Conservation (phyloP, 2,329 filamentous ascomycete genomes). For the Fusarium drepaniforme region DNA sequence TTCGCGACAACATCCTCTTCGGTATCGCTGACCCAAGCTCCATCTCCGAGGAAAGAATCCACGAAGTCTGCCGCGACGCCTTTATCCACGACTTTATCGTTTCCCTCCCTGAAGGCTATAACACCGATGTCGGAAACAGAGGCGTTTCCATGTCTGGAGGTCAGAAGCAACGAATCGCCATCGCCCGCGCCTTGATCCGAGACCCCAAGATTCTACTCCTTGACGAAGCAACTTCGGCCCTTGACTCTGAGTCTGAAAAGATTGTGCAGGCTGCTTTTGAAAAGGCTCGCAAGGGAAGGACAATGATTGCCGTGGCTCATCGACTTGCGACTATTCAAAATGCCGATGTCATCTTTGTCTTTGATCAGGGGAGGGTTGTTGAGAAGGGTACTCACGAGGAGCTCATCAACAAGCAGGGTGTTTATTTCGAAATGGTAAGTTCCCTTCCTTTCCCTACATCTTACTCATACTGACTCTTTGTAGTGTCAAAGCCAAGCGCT, state of each 20-base stretch:
- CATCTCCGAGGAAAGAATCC: conserved; percentile 64
- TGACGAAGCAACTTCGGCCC: conserved; percentile 76
- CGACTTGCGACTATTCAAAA: conserved; percentile 56
- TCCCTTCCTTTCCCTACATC: neutral
- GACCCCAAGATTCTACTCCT: conserved; percentile 74
- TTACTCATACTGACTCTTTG: neutral
- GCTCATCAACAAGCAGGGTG: conserved; percentile 29
- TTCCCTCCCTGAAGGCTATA: conserved; percentile 75
- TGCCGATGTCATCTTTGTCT: conserved; percentile 59
- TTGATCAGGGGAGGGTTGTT: conserved; percentile 55
- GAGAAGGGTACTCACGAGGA: conserved; percentile 55
- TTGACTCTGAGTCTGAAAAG: conserved; percentile 73
- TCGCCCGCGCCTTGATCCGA: conserved; percentile 76
- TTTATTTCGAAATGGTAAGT: conserved; percentile 41
- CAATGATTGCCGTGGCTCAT: conserved; percentile 80
- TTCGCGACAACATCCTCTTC: conserved; percentile 78
- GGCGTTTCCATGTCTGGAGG: conserved; percentile 77
- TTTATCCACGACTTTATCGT: conserved; percentile 79
- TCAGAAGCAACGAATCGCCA: conserved; percentile 77
- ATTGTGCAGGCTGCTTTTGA: conserved; percentile 76
- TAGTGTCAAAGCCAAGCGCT: conserved; percentile 40
- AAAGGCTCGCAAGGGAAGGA: conserved; percentile 67
- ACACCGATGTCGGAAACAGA: conserved; percentile 74
- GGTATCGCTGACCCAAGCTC: conserved; percentile 66
- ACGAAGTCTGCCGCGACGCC: conserved; percentile 70